Evolutionary conservation across 1,139 yeast genomes (phyloP).

Genomic region (Yamadazyma diddensiae): DNA sequence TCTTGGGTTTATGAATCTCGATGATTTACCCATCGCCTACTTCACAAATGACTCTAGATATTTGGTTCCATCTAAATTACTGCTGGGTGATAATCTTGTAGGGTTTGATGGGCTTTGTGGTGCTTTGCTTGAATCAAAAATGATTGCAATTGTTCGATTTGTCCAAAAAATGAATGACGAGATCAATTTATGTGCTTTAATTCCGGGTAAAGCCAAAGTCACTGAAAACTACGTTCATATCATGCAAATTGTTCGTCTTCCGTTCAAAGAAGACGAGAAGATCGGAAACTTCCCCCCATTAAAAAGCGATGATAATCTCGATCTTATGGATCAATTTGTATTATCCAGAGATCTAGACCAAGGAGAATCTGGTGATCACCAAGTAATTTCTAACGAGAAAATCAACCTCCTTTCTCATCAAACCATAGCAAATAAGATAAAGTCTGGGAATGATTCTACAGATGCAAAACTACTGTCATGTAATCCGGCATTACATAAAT

Average conservation of each 20-base stretch:
- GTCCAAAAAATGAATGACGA: conserved; percentile 49
- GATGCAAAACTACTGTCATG: conserved; percentile 19
- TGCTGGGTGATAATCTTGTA: conserved; percentile 31
- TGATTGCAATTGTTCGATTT: conserved; percentile 60
- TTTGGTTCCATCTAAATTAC: conserved; percentile 45
- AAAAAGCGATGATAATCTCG: conserved; percentile 8
- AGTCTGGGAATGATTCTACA: conserved; percentile 1
- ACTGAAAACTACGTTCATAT: conserved; percentile 21
- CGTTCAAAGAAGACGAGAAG: conserved; percentile 77
- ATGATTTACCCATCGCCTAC: conserved; percentile 54
- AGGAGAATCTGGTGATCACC: conserved; percentile 1
- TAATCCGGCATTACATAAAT: conserved; percentile 32
- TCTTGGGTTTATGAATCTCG: conserved; percentile 53
- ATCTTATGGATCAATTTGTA: conserved; percentile 28
- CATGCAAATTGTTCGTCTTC: conserved; percentile 49
- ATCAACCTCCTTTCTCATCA: conserved; percentile 11
- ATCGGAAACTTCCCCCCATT: conserved; percentile 58
- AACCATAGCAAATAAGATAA: conserved; percentile 5
- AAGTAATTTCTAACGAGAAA: conserved; percentile 15
- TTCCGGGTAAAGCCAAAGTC: conserved; percentile 40
- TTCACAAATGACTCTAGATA: conserved; percentile 58
- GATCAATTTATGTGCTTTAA: conserved; percentile 54
- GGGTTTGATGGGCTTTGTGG: conserved; percentile 55
- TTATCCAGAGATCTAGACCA: conserved; percentile 22
- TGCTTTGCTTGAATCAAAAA: conserved; percentile 46